These are phyloP conservation scores for Acanthochlamys bracteata DNA, from an alignment of 106 monocot genomes.

Conservation along the genomic window DNA sequence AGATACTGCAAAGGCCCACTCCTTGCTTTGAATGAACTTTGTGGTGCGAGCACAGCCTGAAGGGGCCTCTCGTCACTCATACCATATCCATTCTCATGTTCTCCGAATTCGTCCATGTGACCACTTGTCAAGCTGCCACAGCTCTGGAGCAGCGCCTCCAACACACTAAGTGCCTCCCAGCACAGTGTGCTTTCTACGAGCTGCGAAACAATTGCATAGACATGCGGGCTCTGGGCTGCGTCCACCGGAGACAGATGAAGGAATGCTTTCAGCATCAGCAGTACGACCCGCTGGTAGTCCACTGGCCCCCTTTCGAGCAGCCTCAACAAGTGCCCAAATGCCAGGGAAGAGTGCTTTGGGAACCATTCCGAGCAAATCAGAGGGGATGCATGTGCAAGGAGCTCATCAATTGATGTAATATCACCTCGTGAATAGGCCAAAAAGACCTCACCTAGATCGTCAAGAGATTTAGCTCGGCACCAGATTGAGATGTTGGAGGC, in stretches of 20 bases:
- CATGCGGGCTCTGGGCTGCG: conserved; percentile 89
- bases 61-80: conserved; percentile 38
- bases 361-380: conserved; percentile 87
- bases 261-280: conserved; percentile 85
- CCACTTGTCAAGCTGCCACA: conserved; percentile 51
- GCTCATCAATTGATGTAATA: conserved; percentile 59
- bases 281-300: conserved; percentile 84
- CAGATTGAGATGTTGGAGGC: conserved; percentile 81
- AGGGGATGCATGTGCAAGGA: conserved; percentile 51
- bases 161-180: conserved; percentile 80
- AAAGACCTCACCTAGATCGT: conserved; percentile 62
- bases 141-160: conserved; percentile 85
- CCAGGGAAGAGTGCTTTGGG: conserved; percentile 79
- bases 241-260: conserved; percentile 88
- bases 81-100: conserved; percentile 34
- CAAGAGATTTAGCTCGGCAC: conserved; percentile 64
- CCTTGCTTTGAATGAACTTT: conserved; percentile 82
- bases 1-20: conserved; percentile 72
- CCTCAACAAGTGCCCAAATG: conserved; percentile 84
- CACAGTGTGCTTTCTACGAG: conserved; percentile 85
- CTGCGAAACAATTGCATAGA: conserved; percentile 86
- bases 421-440: conserved; percentile 51
- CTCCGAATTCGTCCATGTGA: conserved; percentile 38
- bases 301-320: conserved; percentile 82
- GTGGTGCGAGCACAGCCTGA: conserved; percentile 53